Evolutionary conservation across 2,329 filamentous ascomycete species (phyloP).

Genomic region (Penicillium psychrosexuale): DNA sequence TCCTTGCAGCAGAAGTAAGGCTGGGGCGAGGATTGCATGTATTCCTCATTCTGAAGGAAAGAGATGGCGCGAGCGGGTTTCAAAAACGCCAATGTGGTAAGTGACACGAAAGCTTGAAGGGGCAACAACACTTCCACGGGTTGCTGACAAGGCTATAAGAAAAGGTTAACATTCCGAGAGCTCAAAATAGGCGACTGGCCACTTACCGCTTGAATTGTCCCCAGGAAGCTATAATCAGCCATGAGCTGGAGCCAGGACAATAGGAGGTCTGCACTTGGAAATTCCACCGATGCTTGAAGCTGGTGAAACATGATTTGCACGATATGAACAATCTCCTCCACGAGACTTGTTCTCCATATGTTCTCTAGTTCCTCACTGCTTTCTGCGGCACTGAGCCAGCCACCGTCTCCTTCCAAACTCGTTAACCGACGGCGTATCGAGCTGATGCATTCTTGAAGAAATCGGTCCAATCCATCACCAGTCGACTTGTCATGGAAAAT

Average conservation of each 20-base stretch:
- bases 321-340: constrained; percentile 70
- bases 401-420: constrained; percentile 33
- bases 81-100: constrained; percentile 69
- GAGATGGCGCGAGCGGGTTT: constrained; percentile 63
- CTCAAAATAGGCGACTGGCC: constrained; percentile 9
- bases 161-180: constrained; percentile 12
- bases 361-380: constrained; percentile 57
- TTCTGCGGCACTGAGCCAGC: constrained; percentile 49
- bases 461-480: constrained; percentile 25
- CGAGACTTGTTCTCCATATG: constrained; percentile 60
- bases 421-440: constrained; percentile 35
- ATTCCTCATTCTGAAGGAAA: constrained; percentile 42
- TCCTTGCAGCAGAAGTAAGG: constrained; percentile 67
- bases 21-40: constrained; percentile 24
- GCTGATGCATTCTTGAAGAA: constrained; percentile 35
- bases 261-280: constrained; percentile 59
- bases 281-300: constrained; percentile 57
- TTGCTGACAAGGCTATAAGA: constrained; percentile 37
- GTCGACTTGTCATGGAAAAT: constrained; percentile 32
- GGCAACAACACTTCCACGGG: constrained; percentile 48
- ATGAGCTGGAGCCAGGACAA: constrained; percentile 74
- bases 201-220: constrained; percentile 58
- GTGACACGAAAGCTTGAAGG: constrained; percentile 66
- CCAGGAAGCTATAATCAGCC: constrained; percentile 66
- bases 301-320: constrained; percentile 71